Evolutionary conservation across 2,329 filamentous ascomycete genomes (phyloP).

Genomic region (Verruconis gallopava): DNA sequence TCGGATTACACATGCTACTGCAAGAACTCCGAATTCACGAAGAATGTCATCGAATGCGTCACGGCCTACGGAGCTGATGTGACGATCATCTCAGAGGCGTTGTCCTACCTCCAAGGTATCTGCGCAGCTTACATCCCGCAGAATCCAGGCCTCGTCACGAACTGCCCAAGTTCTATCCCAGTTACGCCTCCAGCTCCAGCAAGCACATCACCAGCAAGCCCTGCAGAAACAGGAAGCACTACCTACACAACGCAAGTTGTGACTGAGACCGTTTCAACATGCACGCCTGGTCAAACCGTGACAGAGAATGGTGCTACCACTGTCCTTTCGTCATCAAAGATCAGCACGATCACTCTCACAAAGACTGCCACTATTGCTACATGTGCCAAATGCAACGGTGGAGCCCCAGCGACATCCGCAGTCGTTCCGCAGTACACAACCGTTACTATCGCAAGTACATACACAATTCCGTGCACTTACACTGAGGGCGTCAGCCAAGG

Average conservation of each 20-base stretch:
- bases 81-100: conserved; percentile 53
- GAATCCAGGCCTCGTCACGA: conserved; percentile 80
- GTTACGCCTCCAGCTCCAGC: conserved; percentile 2
- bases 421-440: conserved; percentile 15
- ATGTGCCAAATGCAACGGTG: conserved; percentile 8
- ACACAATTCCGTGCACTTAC: conserved; percentile 26
- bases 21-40: conserved; percentile 61
- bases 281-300: conserved; percentile 10
- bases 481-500: conserved; percentile 21
- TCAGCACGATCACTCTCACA: conserved; percentile 10
- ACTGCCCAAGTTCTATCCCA: conserved; percentile 48
- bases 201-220: neutral
- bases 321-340: conserved; percentile 1
- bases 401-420: neutral
- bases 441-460: conserved; percentile 21
- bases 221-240: neutral
- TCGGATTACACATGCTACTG: conserved; percentile 78
- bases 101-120: conserved; percentile 81
- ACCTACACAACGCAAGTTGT: conserved; percentile 7
- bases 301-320: conserved; percentile 5
- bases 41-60: conserved; percentile 70
- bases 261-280: conserved; percentile 5
- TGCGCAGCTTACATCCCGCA: conserved; percentile 60
- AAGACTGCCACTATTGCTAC: conserved; percentile 6
- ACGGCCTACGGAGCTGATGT: conserved; percentile 58